Conservation (phyloP, 495 filamentous ascomycete species). For the Aspergillus heteromorphus region DNA sequence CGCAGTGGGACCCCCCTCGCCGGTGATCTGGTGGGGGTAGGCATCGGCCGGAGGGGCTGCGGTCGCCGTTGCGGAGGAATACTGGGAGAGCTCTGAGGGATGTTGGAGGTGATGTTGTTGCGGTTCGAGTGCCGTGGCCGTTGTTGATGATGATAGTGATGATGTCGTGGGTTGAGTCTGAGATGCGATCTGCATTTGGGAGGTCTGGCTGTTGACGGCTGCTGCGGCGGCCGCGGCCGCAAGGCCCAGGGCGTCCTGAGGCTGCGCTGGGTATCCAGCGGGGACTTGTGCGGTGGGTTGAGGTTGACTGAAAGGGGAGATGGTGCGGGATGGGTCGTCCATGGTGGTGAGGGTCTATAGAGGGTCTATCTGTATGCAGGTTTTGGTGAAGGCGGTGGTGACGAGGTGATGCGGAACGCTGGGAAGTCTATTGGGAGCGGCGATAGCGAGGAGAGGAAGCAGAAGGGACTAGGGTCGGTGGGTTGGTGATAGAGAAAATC, state of each 20-base stretch:
- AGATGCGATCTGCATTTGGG: background rate
- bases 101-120: slow-evolving; percentile 1
- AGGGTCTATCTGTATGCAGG: background rate
- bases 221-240: slow-evolving; percentile 1
- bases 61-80: background rate
- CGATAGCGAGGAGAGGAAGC: background rate
- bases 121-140: background rate
- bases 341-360: background rate
- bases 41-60: slow-evolving; percentile 13
- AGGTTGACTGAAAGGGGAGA: background rate
- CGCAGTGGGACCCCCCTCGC: slow-evolving; percentile 43
- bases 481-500: background rate
- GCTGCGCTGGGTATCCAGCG: background rate
- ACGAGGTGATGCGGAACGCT: background rate
- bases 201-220: background rate
- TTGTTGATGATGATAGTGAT: no score
- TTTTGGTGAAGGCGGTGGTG: background rate
- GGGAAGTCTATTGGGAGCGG: background rate
- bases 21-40: slow-evolving; percentile 29
- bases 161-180: slow-evolving; percentile 1
- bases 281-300: background rate
- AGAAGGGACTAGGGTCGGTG: background rate
- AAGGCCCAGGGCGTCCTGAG: slow-evolving; percentile 3
- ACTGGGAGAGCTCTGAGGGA: slow-evolving; percentile 6
- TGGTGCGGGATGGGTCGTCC: background rate